Percentiles rank a stretch among this genome's conserved stretches.
These are phyloP conservation scores for Myxozyma kluyveri DNA, from an alignment of 805 yeast genomes.

Conservation along the genomic window DNA sequence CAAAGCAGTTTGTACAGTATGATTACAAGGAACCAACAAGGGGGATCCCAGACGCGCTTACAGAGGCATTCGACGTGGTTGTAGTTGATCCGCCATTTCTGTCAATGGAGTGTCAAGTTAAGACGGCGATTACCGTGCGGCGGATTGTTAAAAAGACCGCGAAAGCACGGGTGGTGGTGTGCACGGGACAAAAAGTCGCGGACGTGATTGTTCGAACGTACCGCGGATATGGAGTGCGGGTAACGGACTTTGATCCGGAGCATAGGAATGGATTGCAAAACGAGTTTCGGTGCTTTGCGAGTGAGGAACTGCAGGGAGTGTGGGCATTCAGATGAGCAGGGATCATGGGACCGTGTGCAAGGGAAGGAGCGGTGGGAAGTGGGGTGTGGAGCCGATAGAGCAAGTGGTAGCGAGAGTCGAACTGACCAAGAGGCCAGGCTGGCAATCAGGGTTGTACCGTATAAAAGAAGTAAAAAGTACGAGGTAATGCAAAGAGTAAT, in stretches of 20 bases:
- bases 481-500: too few species aligned
- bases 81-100: slow-evolving; percentile 87
- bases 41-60: slow-evolving; percentile 55
- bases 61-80: slow-evolving; percentile 64
- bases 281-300: slow-evolving; percentile 83
- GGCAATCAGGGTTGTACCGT: too few species aligned
- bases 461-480: too few species aligned
- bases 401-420: too few species aligned
- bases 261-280: slow-evolving; percentile 84
- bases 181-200: slow-evolving; percentile 88
- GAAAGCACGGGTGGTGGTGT: slow-evolving; percentile 49
- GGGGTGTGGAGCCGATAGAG: too few species aligned
- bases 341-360: too few species aligned
- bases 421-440: too few species aligned
- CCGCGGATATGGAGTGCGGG: slow-evolving; percentile 52
- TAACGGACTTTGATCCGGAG: slow-evolving; percentile 68
- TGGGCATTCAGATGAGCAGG: too few species aligned
- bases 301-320: too few species aligned
- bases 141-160: slow-evolving; percentile 45
- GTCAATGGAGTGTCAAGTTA: slow-evolving; percentile 75
- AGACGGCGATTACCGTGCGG: slow-evolving; percentile 61
- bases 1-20: slow-evolving; percentile 62
- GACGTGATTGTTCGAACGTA: slow-evolving; percentile 59
- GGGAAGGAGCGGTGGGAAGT: too few species aligned
- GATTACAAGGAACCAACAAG: slow-evolving; percentile 71